Percentiles rank a stretch among this genome's conserved stretches.
These are phyloP conservation scores for Chlamydomonas sp. DNA, from an alignment of 139 green algal genomes.

Conservation along the genomic window DNA sequence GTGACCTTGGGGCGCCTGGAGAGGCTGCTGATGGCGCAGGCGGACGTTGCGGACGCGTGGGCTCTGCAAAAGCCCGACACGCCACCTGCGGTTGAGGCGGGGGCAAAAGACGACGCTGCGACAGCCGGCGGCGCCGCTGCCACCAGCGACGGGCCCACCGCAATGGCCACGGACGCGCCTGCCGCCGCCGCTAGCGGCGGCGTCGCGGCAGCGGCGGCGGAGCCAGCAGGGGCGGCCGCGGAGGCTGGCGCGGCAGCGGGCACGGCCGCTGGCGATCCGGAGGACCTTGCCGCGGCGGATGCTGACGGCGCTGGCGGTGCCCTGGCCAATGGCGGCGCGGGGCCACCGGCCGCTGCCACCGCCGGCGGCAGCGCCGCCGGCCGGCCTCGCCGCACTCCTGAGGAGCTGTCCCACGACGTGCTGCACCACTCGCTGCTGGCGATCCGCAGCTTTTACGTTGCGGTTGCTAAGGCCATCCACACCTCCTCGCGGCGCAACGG, in stretches of 20 bases:
- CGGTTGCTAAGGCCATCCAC: constrained; percentile 84
- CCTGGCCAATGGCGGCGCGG: constrained; percentile 14
- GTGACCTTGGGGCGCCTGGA: constrained; percentile 75
- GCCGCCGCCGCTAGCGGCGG: constrained; percentile 11
- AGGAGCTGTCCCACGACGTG: constrained; percentile 80
- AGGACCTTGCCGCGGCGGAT: not conserved
- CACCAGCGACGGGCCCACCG: not conserved
- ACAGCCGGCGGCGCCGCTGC: not conserved
- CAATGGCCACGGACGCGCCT: constrained; percentile 20
- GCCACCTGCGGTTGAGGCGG: not conserved
- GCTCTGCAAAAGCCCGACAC: constrained; percentile 14
- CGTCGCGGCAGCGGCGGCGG: not conserved
- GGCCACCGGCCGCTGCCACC: constrained; percentile 22
- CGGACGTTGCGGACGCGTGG: constrained; percentile 67
- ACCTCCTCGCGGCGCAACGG: constrained; percentile 64
- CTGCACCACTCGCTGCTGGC: constrained; percentile 76
- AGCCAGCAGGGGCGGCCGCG: not conserved
- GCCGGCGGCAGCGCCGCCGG: not conserved
- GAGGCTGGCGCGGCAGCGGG: not conserved
- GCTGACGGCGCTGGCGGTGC: not conserved
- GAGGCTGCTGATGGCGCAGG: constrained; percentile 72
- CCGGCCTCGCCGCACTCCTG: constrained; percentile 56
- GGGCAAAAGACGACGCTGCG: not conserved
- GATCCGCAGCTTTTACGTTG: constrained; percentile 76
- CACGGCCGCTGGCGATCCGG: not conserved